A percentile compares a stretch with the other conserved stretches of the same genome.
These are phyloP conservation scores for Macrocybe gigantea DNA, from an alignment of 768 basidiomycete genomes.

Conservation along the genomic window DNA sequence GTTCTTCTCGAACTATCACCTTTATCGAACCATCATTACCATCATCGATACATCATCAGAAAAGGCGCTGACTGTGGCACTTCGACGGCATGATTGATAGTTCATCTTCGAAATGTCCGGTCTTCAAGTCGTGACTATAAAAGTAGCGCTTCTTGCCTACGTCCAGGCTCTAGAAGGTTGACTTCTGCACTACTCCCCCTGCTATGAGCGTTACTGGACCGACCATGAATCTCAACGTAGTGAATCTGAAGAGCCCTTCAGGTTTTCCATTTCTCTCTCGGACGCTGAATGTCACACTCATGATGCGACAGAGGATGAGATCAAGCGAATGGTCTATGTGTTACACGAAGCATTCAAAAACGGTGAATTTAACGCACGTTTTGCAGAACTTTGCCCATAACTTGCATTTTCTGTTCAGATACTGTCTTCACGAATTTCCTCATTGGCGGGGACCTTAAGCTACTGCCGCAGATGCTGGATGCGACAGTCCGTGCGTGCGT, in stretches of 20 bases:
- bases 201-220: too few relatives aligned
- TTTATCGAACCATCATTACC: too few relatives aligned
- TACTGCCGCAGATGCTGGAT: constrained; percentile 10
- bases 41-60: too few relatives aligned
- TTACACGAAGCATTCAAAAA: constrained; percentile 8
- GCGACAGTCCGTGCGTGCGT: constrained; percentile 14
- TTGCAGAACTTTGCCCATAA: background rate
- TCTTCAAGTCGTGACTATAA: too few relatives aligned
- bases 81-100: too few relatives aligned
- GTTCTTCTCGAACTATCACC: too few relatives aligned
- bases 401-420: background rate
- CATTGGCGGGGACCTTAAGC: constrained; percentile 14
- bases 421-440: constrained; percentile 10
- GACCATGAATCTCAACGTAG: constrained; percentile 1
- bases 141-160: too few relatives aligned
- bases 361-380: constrained; percentile 1
- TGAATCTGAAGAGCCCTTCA: constrained; percentile 6
- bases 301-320: constrained; percentile 3
- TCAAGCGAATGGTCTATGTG: constrained; percentile 5
- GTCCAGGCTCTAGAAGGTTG: too few relatives aligned
- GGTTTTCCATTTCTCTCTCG: background rate
- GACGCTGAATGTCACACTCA: too few relatives aligned
- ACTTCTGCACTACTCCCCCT: too few relatives aligned
- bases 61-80: too few relatives aligned
- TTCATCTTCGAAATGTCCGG: too few relatives aligned